These are phyloP conservation scores for Mycena belliarum DNA, from an alignment of 768 basidiomycete genomes.

Conservation along the genomic window DNA sequence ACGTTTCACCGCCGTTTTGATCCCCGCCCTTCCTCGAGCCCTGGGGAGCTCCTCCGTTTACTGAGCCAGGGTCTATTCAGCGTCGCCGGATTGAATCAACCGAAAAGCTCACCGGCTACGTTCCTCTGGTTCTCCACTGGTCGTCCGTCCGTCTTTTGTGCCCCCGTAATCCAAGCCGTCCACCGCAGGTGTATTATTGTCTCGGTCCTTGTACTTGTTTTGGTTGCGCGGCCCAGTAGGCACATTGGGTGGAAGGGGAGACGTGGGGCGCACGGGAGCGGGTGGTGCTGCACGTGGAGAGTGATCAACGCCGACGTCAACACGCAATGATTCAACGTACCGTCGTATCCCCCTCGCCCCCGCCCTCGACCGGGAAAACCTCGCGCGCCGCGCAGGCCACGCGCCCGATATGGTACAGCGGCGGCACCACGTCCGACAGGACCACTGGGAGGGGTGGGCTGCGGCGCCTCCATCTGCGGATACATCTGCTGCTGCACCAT, in stretches of 20 bases:
- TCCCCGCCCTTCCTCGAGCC: constrained; percentile 64
- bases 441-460: constrained; percentile 24
- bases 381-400: constrained; percentile 43
- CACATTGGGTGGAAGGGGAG: constrained; percentile 83
- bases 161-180: constrained; percentile 90
- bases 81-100: constrained; percentile 1
- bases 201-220: constrained; percentile 89
- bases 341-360: constrained; percentile 46
- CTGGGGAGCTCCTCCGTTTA: constrained; percentile 75
- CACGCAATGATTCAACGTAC: constrained; percentile 28
- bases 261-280: constrained; percentile 72
- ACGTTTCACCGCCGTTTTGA: constrained; percentile 65
- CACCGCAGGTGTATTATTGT: constrained; percentile 81
- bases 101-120: constrained; percentile 52
- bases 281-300: constrained; percentile 36
- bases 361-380: constrained; percentile 44
- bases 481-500: constrained; percentile 64
- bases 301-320: constrained; percentile 4
- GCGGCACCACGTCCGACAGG: constrained; percentile 37
- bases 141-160: constrained; percentile 53
- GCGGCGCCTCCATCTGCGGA: constrained; percentile 56
- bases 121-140: constrained; percentile 70
- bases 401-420: constrained; percentile 40
- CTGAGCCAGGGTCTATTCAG: constrained; percentile 35
- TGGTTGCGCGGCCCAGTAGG: constrained; percentile 88